Evolutionary conservation across 2,329 filamentous ascomycete species (phyloP).

Genomic region (Arachnomyces sp.): DNA sequence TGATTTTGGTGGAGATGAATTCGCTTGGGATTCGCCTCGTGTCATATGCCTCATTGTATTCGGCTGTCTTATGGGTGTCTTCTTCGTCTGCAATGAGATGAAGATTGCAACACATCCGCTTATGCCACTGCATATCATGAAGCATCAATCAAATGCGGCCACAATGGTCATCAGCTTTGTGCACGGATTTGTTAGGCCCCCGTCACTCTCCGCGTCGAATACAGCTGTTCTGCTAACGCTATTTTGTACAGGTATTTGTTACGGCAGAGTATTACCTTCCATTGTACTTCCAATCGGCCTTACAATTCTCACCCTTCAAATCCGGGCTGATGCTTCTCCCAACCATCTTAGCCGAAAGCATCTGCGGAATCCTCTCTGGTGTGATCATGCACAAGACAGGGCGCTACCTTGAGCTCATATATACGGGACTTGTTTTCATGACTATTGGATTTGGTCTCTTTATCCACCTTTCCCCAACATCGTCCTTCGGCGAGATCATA

Average conservation of each 20-base stretch:
- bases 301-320: slow-evolving; percentile 52
- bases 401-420: slow-evolving; percentile 41
- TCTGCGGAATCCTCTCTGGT: slow-evolving; percentile 40
- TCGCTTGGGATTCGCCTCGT: slow-evolving; percentile 3
- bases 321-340: slow-evolving; percentile 56
- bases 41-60: slow-evolving; percentile 4
- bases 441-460: slow-evolving; percentile 43
- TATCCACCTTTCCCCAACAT: slow-evolving; percentile 32
- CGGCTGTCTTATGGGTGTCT: not conserved
- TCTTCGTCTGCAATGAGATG: slow-evolving; percentile 1
- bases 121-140: slow-evolving; percentile 4
- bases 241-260: slow-evolving; percentile 60
- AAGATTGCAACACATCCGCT: not conserved
- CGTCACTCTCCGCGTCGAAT: no score
- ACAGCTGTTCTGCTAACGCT: no score
- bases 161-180: slow-evolving; percentile 1
- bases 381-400: slow-evolving; percentile 45
- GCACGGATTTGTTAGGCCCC: not conserved
- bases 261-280: slow-evolving; percentile 7
- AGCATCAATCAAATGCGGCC: not conserved
- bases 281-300: slow-evolving; percentile 40
- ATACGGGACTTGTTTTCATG: slow-evolving; percentile 35
- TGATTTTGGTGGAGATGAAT: slow-evolving; percentile 4
- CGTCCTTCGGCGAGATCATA: slow-evolving; percentile 36
- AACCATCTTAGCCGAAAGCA: slow-evolving; percentile 43